Evolutionary conservation across 345 rosid genomes (phyloP), one percentile per base, ranked within the genome.

Genomic region (Hypericum perforatum): DNA sequence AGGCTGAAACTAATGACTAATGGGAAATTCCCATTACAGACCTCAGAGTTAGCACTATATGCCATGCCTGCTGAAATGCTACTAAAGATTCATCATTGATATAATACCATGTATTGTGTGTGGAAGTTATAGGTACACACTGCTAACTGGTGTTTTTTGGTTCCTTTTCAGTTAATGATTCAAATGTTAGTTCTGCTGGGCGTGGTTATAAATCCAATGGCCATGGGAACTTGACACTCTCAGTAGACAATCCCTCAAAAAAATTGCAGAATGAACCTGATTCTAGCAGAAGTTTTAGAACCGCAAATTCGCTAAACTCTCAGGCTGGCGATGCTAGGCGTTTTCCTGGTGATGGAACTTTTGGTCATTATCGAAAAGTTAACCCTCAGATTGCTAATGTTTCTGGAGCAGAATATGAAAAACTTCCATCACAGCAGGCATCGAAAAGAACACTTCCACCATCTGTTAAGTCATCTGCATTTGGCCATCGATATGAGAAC

Each of bases 391-490:
- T 76, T 63, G 68, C 81, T 60, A 79, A 66, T 68, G 78, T 46
- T 61, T 60, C 70, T 58, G 75, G 58, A 58, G 50, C 57, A 47
- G 81, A 75, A 49, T 60, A 66, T 67, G 96, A 79, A 66, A 85
- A 68, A 51, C 53, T 69, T 63, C 61, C 85, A 22, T 81, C 87
- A 39, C 84, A 79, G 13, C 81, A 77, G 63, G 89, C 78, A 65
- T 46, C 72, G 39, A 77, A 65, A 69, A 77, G 89, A 74, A 74
- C 77, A 43, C 74, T 70, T 63, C 84, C 88, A 41, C 40, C 74
- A 47, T 54, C 84, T 58, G 16, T 75, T 54, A 70, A 38, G 62
- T 63, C 65, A 22, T 64, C 70, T 53, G 61, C 60, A 39, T 60
- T 62, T 39, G 66, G 55, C 56, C 50, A 57, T 15, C 72, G 63